Evolutionary conservation across 495 filamentous ascomycete genomes (phyloP).

Genomic region (Diplogelasinospora grovesii): DNA sequence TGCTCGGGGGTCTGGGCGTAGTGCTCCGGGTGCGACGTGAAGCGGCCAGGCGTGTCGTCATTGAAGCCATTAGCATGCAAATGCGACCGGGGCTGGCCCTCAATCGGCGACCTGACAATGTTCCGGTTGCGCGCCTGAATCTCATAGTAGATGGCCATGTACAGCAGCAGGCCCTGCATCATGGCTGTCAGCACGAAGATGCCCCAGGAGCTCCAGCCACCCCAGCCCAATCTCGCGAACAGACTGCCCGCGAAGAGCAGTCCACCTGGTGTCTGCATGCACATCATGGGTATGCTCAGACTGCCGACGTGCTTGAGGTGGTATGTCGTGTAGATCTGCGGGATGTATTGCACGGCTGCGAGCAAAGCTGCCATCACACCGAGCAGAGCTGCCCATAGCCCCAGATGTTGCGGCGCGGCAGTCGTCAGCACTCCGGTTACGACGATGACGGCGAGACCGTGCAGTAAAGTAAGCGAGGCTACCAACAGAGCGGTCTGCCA

Average conservation of each 20-base stretch:
- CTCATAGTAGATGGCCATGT: conserved; percentile 76
- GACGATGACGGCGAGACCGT: conserved; percentile 61
- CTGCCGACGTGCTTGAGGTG: conserved; percentile 75
- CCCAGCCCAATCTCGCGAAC: conserved; percentile 66
- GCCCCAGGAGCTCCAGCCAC: conserved; percentile 93
- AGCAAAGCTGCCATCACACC: conserved; percentile 73
- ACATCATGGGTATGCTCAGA: conserved; percentile 96
- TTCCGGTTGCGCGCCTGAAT: conserved; percentile 15
- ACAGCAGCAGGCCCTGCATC: conserved; percentile 77
- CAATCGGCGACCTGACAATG: conserved; percentile 9
- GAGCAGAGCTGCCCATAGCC: conserved; percentile 74
- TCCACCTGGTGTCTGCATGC: conserved; percentile 89
- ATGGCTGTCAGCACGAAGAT: conserved; percentile 77
- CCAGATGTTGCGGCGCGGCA: conserved; percentile 50
- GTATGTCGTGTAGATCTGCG: conserved; percentile 90
- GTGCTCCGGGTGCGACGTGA: conserved; percentile 32
- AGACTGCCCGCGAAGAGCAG: conserved; percentile 85
- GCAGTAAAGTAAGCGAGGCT: conserved; percentile 59
- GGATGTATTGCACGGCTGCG: conserved; percentile 83
- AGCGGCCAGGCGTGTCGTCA: conserved; percentile 28
- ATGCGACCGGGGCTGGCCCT: conserved; percentile 12
- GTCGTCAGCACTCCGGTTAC: conserved; percentile 57
- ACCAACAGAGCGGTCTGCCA: conserved; percentile 72
- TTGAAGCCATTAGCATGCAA: conserved; percentile 26
- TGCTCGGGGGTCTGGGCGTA: conserved; percentile 36